Conservation (phyloP, 768 basidiomycete genomes). For the Boletus insuetus region DNA sequence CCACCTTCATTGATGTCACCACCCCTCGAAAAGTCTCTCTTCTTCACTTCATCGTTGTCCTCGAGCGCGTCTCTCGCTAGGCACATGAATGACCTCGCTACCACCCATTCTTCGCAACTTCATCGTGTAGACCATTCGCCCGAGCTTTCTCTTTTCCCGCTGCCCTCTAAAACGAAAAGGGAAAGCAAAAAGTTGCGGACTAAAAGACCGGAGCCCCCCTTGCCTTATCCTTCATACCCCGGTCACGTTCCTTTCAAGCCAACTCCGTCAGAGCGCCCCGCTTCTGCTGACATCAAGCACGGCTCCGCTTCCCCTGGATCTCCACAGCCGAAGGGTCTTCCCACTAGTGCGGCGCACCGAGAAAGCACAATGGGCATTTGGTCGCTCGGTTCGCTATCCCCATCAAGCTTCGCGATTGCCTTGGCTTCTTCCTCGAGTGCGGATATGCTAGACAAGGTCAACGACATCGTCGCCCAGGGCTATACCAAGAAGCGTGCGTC, state of each 20-base stretch:
- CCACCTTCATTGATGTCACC: conserved; percentile 58
- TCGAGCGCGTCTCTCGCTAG: conserved; percentile 17
- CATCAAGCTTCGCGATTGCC: conserved; percentile 20
- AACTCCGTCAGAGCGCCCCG: neutral
- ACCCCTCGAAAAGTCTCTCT: conserved; percentile 52
- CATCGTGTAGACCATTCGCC: conserved; percentile 3
- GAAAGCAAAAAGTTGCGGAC: conserved; percentile 3
- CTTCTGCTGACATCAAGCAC: neutral
- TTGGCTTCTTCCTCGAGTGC: conserved; percentile 22
- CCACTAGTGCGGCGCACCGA: neutral
- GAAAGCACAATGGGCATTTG: conserved; percentile 7
- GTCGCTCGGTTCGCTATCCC: conserved; percentile 22
- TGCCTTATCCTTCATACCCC: conserved; percentile 27
- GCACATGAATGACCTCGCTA: neutral
- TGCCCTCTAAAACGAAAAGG: conserved; percentile 14
- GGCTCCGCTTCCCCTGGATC: conserved; percentile 6
- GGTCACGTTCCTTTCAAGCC: neutral
- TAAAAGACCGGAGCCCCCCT: conserved; percentile 7
- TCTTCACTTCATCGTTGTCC: conserved; percentile 40
- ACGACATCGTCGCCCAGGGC: conserved; percentile 36
- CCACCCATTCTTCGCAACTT: neutral
- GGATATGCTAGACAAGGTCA: conserved; percentile 33
- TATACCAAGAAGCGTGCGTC: conserved; percentile 27
- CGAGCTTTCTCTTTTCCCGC: conserved; percentile 16
- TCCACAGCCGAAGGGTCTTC: conserved; percentile 5